phyloP scores from a whole-genome alignment of 768 basidiomycete genomes.

The Saitozyma podzolica region DNA sequence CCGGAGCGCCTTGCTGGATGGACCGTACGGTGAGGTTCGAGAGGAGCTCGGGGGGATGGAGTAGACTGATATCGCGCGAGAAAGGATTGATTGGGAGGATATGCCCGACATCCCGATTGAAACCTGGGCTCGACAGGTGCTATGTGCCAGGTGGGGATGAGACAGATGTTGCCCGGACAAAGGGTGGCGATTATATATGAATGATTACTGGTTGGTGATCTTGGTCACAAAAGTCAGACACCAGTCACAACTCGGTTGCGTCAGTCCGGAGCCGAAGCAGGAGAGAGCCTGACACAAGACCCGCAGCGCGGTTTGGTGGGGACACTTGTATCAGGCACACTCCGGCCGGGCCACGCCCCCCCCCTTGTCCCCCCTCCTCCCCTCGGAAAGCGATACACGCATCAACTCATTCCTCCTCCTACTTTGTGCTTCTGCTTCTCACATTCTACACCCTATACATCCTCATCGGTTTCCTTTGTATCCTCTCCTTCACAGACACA shows the following conservation, averaged over 20 bases:
- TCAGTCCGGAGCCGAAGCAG: not conserved
- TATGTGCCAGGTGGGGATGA: not conserved
- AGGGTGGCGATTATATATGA: not conserved
- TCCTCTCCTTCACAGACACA: not conserved
- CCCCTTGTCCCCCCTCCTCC: too few species aligned
- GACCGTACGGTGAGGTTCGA: constrained; percentile 70
- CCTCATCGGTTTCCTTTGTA: not conserved
- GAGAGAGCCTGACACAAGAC: not conserved
- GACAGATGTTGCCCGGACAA: not conserved
- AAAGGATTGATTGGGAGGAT: constrained; percentile 15
- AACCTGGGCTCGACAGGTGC: not conserved
- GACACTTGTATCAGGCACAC: too few species aligned
- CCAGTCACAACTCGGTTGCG: not conserved
- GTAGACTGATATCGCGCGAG: constrained; percentile 57
- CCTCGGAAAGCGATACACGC: too few species aligned
- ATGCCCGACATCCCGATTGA: too few species aligned
- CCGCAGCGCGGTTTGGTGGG: not conserved
- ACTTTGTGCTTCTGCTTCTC: too few species aligned
- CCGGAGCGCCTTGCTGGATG: constrained; percentile 53
- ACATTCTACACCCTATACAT: too few species aligned
- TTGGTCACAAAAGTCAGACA: not conserved
- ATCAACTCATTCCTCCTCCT: too few species aligned
- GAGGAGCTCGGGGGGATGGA: constrained; percentile 70
- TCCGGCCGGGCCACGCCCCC: too few species aligned
- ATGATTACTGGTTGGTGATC: not conserved